Conservation (phyloP, 2,329 filamentous ascomycete species). For the Tolypocladium inflatum region DNA sequence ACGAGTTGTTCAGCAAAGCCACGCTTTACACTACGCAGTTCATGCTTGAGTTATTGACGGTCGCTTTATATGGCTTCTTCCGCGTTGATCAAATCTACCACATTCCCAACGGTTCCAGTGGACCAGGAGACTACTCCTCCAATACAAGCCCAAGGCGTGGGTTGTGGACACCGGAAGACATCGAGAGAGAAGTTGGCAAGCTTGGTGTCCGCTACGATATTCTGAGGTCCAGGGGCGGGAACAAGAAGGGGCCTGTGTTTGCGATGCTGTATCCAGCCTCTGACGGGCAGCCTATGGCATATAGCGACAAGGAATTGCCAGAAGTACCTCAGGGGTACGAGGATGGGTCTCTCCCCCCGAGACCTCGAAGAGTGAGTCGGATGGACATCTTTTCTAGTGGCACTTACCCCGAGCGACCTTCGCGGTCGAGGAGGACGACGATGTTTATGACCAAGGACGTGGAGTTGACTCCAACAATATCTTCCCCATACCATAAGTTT, state of each 20-base stretch:
- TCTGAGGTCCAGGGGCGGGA: too few relatives aligned
- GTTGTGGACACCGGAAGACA: neutral
- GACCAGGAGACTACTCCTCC: neutral
- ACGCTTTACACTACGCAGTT: conserved; percentile 27
- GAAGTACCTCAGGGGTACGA: too few relatives aligned
- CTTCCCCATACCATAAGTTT: too few relatives aligned
- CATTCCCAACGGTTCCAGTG: conserved; percentile 16
- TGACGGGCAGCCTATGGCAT: too few relatives aligned
- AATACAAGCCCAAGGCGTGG: too few relatives aligned
- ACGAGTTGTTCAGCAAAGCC: conserved; percentile 19
- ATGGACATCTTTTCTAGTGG: too few relatives aligned
- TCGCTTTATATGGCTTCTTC: conserved; percentile 14
- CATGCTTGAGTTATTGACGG: conserved; percentile 18
- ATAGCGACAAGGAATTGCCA: too few relatives aligned
- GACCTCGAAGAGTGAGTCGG: too few relatives aligned
- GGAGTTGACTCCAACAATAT: neutral
- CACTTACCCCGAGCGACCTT: neutral
- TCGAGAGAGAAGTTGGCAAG: neutral
- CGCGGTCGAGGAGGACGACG: neutral
- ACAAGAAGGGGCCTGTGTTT: too few relatives aligned
- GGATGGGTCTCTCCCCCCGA: too few relatives aligned
- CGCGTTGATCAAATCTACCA: conserved; percentile 20
- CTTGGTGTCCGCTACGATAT: neutral
- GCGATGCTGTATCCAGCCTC: too few relatives aligned
- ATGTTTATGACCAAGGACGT: neutral